Evolutionary conservation across 106 monocot genomes (phyloP).

Genomic region (Platanthera guangdongensis): DNA sequence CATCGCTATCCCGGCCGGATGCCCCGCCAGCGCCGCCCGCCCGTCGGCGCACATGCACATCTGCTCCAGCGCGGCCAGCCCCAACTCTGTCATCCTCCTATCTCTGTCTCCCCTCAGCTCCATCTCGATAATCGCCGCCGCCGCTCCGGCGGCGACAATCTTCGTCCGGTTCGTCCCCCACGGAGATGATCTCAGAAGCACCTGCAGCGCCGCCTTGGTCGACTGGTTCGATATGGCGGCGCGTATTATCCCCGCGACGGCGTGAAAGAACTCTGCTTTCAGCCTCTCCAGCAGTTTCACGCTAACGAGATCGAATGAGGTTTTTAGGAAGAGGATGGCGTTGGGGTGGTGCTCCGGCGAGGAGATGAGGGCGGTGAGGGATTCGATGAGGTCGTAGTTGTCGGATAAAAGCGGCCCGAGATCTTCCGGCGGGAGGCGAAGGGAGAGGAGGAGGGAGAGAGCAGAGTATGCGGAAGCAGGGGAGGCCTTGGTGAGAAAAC

Average conservation of each 20-base stretch:
- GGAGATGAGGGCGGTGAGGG: background rate
- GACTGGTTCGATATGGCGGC: slow-evolving; percentile 9
- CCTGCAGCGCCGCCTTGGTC: slow-evolving; percentile 29
- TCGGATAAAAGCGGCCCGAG: slow-evolving; percentile 13
- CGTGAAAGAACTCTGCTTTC: slow-evolving; percentile 19
- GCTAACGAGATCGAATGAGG: slow-evolving; percentile 11
- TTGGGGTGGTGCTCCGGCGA: background rate
- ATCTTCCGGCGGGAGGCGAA: slow-evolving; percentile 11
- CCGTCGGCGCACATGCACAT: slow-evolving; percentile 49
- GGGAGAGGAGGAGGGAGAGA: slow-evolving; percentile 13
- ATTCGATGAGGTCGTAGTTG: slow-evolving; percentile 14
- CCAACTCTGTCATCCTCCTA: slow-evolving; percentile 35
- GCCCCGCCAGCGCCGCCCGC: slow-evolving; percentile 34
- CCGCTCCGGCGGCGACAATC: slow-evolving; percentile 37
- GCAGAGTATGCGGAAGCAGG: slow-evolving; percentile 4
- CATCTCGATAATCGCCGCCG: slow-evolving; percentile 31
- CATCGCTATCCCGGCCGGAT: slow-evolving; percentile 44
- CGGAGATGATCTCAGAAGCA: slow-evolving; percentile 16
- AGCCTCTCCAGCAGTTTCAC: slow-evolving; percentile 11
- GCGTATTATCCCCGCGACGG: slow-evolving; percentile 6
- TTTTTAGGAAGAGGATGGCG: slow-evolving; percentile 16
- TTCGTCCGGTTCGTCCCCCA: slow-evolving; percentile 32
- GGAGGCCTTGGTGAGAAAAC: background rate
- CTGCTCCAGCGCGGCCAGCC: slow-evolving; percentile 21
- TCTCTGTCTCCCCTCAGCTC: slow-evolving; percentile 18